Conservation (phyloP, 805 yeast genomes). For the Yarrowia keelungensis region DNA sequence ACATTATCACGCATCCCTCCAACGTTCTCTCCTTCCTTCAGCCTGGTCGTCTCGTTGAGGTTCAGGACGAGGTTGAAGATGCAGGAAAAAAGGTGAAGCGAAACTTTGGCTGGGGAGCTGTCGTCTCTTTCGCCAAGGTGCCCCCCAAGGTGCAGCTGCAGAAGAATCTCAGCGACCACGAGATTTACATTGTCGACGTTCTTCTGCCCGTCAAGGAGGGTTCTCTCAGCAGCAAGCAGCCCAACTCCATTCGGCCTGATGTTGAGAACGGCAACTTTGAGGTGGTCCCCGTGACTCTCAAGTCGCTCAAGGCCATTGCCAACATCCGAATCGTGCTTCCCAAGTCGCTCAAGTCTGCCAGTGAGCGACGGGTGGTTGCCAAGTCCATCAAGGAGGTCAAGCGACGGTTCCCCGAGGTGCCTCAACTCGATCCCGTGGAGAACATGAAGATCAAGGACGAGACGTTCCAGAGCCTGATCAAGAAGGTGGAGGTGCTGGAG, state of each 20-base stretch:
- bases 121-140: conserved; percentile 77
- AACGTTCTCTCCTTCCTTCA: conserved; percentile 83
- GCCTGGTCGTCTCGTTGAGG: conserved; percentile 82
- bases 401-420: conserved; percentile 84
- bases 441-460: conserved; percentile 90
- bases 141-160: conserved; percentile 33
- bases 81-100: conserved; percentile 47
- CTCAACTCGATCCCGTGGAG: conserved; percentile 87
- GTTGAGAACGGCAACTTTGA: conserved; percentile 78
- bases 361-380: conserved; percentile 60
- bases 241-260: conserved; percentile 84
- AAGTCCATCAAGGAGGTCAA: conserved; percentile 82
- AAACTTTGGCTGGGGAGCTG: conserved; percentile 97
- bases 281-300: conserved; percentile 83
- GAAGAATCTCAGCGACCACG: conserved; percentile 80
- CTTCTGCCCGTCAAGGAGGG: conserved; percentile 77
- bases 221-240: conserved; percentile 75
- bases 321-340: conserved; percentile 84
- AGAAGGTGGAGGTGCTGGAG: conserved; percentile 84
- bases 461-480: conserved; percentile 71
- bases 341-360: conserved; percentile 60
- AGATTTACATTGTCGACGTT: conserved; percentile 86
- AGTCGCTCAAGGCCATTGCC: conserved; percentile 75
- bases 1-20: conserved; percentile 89
- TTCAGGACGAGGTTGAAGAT: conserved; percentile 48